These are phyloP conservation scores for Phytophthora litchii DNA, from an alignment of 352 stramenopile species.

Conservation along the genomic window DNA sequence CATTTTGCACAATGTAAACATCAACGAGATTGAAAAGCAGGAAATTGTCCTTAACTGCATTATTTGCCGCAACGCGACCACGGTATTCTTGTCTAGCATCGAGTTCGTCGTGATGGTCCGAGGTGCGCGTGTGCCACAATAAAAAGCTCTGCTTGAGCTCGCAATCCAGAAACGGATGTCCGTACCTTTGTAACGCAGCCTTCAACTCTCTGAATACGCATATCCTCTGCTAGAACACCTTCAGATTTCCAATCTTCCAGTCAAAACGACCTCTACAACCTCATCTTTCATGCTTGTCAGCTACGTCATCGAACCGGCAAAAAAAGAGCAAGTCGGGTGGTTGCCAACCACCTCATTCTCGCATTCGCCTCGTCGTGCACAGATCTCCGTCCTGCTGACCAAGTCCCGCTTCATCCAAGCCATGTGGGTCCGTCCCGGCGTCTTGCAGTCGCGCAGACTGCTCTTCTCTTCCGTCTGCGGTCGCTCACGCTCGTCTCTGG, in stretches of 20 bases:
- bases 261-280: background rate
- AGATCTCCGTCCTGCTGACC: conserved; percentile 11
- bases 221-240: conserved; percentile 3
- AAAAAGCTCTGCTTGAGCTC: conserved; percentile 9
- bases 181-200: conserved; percentile 30
- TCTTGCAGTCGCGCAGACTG: conserved; percentile 23
- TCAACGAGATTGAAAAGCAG: no score
- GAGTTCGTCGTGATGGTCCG: no score
- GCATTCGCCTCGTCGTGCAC: conserved; percentile 15
- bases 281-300: background rate
- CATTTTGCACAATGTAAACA: background rate
- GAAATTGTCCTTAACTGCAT: no score
- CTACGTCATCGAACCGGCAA: conserved; percentile 1
- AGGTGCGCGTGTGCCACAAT: conserved; percentile 2
- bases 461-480: conserved; percentile 30
- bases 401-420: conserved; percentile 1
- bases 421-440: conserved; percentile 33
- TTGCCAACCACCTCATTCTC: conserved; percentile 30
- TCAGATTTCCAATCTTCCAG: background rate
- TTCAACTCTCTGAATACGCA: conserved; percentile 13
- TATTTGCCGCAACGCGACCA: no score
- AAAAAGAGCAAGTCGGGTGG: conserved; percentile 18
- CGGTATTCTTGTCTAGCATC: no score
- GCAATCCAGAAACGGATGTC: conserved; percentile 20
- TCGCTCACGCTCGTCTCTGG: conserved; percentile 26